Evolutionary conservation across 192 early-diverging fungal species (phyloP), one percentile per base, ranked within the genome.

Genomic region (Backusella tarrabulga): DNA sequence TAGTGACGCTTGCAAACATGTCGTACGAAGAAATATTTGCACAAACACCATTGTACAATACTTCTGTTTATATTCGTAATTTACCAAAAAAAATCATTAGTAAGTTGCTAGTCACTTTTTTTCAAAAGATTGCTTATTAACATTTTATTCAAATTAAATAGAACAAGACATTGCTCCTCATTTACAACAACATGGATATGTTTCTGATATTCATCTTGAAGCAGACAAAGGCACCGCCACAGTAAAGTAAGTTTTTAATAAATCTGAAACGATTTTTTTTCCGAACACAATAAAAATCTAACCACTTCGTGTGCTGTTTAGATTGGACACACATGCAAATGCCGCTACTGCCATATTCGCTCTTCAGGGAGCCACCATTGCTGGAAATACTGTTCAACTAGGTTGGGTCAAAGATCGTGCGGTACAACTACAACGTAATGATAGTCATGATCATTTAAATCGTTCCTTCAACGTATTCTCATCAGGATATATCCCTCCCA

Each of bases 31-130:
- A 87, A 38, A 91, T 96, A 35, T 80, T 91, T 70, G 86, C 84
- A 71, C 93, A 95, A 82, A 90, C 95, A 4, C 89, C 93, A 21
- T 90, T 87, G 46, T 94, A 92, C 84, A 96, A 96, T 80, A 94
- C 92, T 32, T 96, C 96, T 0, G 93, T 96, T 38, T 96, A 96
- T 71, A 87, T 96, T 74, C 93, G 93, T 74, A 97, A 97, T 77
- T 83, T 97, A 78, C 88, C 94, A 69, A 90, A 88, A 67, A 86
- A 86, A 76, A 94, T 93, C 17, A 68, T 72, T 81, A 84, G 76
- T 77, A 77, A 77, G 38, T 66, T 32, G 36, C 42, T 60, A 60
- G 11, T 42, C 14, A 0, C 17, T 44, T 60, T 23, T 21, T 60
- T 60, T 60, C 23, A 6, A 29, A 60, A 60, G 21, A 12, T 26